These are phyloP conservation scores for Microbotryum scabiosae DNA, from an alignment of 1,284 basidiomycete genomes.

Conservation along the genomic window DNA sequence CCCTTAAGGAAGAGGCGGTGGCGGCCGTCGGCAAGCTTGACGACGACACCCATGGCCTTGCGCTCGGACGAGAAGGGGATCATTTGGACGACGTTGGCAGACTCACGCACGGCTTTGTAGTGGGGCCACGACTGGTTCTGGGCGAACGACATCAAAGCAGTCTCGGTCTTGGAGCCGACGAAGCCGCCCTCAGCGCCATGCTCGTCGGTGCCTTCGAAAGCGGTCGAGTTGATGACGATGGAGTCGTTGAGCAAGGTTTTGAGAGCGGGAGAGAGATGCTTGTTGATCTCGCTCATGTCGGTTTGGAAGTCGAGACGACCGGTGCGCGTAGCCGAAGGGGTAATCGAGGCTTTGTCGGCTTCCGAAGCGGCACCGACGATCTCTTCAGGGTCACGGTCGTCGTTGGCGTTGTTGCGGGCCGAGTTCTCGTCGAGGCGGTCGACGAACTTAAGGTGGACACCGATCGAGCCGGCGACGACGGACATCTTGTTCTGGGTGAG, in stretches of 20 bases:
- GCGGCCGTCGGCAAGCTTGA: conserved; percentile 52
- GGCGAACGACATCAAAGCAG: conserved; percentile 82
- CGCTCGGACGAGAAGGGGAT: conserved; percentile 90
- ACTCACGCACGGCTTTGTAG: conserved; percentile 61
- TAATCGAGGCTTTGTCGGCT: conserved; percentile 1
- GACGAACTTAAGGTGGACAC: conserved; percentile 89
- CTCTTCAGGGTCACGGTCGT: conserved; percentile 44
- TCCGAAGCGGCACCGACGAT: conserved; percentile 25
- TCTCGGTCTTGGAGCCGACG: conserved; percentile 94
- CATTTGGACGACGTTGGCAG: conserved; percentile 69
- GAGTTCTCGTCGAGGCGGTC: conserved; percentile 65
- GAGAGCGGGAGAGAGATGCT: conserved; percentile 56
- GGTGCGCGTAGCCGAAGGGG: conserved; percentile 2
- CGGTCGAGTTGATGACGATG: conserved; percentile 89
- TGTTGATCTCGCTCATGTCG: conserved; percentile 63
- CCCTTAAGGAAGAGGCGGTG: conserved; percentile 82
- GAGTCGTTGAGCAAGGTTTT: conserved; percentile 69
- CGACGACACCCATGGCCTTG: conserved; percentile 92
- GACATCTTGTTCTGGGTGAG: conserved; percentile 88
- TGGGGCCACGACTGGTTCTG: conserved; percentile 73
- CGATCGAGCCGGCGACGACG: conserved; percentile 89
- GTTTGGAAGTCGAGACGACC: conserved; percentile 65
- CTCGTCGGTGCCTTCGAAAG: conserved; percentile 74
- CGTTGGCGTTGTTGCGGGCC: conserved; percentile 63
- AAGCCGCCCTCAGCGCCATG: conserved; percentile 61